Evolutionary conservation across 495 filamentous ascomycete species (phyloP), one percentile per base, ranked within the genome.

Genomic region (Evernia prunastri): DNA sequence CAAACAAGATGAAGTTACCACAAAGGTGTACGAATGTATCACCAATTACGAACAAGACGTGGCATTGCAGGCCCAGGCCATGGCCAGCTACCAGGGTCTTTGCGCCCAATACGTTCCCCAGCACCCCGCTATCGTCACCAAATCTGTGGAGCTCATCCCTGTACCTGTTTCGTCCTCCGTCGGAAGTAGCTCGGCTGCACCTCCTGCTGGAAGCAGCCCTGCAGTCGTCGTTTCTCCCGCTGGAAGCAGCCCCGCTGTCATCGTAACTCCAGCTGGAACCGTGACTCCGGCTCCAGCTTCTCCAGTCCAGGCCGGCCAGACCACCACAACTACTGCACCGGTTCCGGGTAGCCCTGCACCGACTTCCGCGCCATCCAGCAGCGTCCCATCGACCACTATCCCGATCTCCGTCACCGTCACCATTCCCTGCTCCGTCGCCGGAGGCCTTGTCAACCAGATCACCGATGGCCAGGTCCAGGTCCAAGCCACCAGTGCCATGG

Each of bases 81-180:
- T 94, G 60, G 82, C 84, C 68, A 96, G 89, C 84, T 88, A 97
- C 80, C 85, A 90, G 70, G 94, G 93, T 73, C 89, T 97, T 76
- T 97, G 93, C 79, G 90, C 89, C 42, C 75, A 82, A 39, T 87
- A 86, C 74, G 81, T 91, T 25, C 77, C 81, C 49, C 63, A 79
- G 66, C 96, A 96, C 84, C 94, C 94, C 4, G 92, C 82, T 60
- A 89, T 97, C 71, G 82, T 90, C 70, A 94, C 90, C 63, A 85
- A 77, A 47, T 81, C 77, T 29, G 81, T 88, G 72, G 85, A 83
- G n/a, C 74, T 87, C 31, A 74, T 72, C 43, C 81, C 83, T 5
- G 78, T 76, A 20, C 65, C 72, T 15, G 56, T 53, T 71, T 69
- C 35, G 42, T 68, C n/a, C 25, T 58, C 31, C 33, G 54, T 15